Conservation (phyloP, 169 alveolate species). For the Plasmodium adleri region DNA sequence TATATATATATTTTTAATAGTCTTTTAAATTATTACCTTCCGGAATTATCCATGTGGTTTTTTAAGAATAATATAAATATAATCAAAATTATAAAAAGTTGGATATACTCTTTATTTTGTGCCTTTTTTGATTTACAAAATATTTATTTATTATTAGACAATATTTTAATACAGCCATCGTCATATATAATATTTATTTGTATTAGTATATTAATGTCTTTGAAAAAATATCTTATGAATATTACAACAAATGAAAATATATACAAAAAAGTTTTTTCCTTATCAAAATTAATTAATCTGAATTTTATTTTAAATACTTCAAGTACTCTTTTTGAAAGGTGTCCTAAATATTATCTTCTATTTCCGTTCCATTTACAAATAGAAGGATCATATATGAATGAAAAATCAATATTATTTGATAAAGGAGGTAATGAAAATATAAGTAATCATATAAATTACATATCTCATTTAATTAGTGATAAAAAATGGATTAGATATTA, state of each 20-base stretch:
- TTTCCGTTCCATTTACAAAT: neutral
- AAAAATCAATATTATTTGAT: neutral
- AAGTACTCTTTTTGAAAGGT: constrained; percentile 3
- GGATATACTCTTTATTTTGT: constrained; percentile 58
- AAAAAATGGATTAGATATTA: constrained; percentile 34
- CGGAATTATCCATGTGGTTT: constrained; percentile 37
- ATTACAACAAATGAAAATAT: constrained; percentile 1
- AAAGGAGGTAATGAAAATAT: neutral
- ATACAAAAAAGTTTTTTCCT: constrained; percentile 7
- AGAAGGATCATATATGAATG: neutral
- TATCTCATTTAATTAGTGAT: constrained; percentile 18
- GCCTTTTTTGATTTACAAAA: constrained; percentile 51
- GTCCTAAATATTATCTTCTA: neutral
- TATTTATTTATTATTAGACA: constrained; percentile 22
- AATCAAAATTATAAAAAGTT: constrained; percentile 8
- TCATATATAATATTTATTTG: constrained; percentile 35
- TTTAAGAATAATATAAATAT: constrained; percentile 56
- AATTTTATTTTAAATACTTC: constrained; percentile 39
- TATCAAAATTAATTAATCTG: constrained; percentile 26
- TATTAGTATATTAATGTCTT: constrained; percentile 9
- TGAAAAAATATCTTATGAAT: constrained; percentile 26
- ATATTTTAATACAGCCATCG: constrained; percentile 28
- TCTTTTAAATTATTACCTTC: constrained; percentile 40
- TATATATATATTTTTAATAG: constrained; percentile 36
- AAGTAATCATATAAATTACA: constrained; percentile 23